Conservation (phyloP, 2,329 filamentous ascomycete genomes). For the Neoarthrinium moseri region DNA sequence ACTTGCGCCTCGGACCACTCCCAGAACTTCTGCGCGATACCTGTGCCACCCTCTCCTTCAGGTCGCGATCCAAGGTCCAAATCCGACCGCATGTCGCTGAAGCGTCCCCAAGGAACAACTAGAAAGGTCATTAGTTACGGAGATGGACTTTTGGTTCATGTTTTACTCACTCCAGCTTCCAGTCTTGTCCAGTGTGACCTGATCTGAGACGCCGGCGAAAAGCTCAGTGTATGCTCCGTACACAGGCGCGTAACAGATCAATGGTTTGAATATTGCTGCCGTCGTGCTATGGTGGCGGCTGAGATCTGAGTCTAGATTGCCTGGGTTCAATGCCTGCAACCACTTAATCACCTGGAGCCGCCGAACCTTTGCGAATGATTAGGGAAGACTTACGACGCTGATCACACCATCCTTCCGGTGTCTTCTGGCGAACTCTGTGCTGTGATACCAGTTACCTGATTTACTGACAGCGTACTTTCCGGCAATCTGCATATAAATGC, state of each 20-base stretch:
- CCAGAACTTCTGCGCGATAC: constrained; percentile 38
- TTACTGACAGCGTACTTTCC: constrained; percentile 28
- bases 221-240: constrained; percentile 41
- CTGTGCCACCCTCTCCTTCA: constrained; percentile 34
- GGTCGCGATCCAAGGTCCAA: constrained; percentile 27
- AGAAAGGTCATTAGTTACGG: constrained; percentile 4
- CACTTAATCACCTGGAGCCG: not conserved
- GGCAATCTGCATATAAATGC: no score
- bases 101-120: constrained; percentile 48
- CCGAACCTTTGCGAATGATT: not conserved
- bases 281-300: constrained; percentile 20
- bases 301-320: constrained; percentile 25
- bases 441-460: constrained; percentile 26
- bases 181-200: constrained; percentile 30
- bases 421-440: constrained; percentile 24
- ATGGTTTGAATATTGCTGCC: not conserved
- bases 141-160: no score
- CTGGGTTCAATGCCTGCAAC: constrained; percentile 23
- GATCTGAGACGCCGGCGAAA: constrained; percentile 35
- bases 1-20: constrained; percentile 42
- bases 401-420: constrained; percentile 20
- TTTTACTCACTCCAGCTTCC: constrained; percentile 27
- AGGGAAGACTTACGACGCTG: no score
- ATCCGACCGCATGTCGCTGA: constrained; percentile 29
- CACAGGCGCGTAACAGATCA: constrained; percentile 18